These are phyloP conservation scores for Solanum microdontum DNA, from an alignment of 257 asterid genomes.

Conservation along the genomic window DNA sequence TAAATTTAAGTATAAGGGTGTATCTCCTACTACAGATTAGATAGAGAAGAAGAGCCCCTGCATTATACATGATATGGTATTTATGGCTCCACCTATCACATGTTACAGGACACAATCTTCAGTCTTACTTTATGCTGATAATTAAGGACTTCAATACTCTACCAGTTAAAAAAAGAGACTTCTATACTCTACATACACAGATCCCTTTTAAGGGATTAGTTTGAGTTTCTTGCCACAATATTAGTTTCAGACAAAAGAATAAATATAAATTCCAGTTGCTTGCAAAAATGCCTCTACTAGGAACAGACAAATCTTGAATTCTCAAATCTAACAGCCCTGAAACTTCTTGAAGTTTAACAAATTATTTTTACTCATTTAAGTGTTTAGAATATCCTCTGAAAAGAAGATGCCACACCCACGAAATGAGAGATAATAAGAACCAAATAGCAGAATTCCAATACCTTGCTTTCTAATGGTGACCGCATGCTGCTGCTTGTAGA, in stretches of 20 bases:
- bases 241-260: neutral
- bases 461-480: constrained; percentile 21
- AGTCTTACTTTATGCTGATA: neutral
- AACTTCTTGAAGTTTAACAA: neutral
- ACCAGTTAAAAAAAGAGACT: neutral
- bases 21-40: neutral
- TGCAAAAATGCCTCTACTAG: neutral
- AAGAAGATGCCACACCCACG: neutral
- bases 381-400: neutral
- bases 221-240: neutral
- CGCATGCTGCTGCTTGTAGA: constrained; percentile 16
- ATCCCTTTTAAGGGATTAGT: neutral
- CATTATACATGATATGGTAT: neutral
- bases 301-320: neutral
- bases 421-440: neutral
- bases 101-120: neutral
- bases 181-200: neutral
- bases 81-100: neutral
- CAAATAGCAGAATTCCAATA: constrained; percentile 7
- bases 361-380: neutral
- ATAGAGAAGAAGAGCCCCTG: neutral
- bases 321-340: neutral
- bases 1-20: neutral
- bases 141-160: neutral
- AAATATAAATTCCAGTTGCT: neutral